Evolutionary conservation across 2,329 filamentous ascomycete species (phyloP), one percentile per base, ranked within the genome.

Genomic region (Westerdykella ornata): DNA sequence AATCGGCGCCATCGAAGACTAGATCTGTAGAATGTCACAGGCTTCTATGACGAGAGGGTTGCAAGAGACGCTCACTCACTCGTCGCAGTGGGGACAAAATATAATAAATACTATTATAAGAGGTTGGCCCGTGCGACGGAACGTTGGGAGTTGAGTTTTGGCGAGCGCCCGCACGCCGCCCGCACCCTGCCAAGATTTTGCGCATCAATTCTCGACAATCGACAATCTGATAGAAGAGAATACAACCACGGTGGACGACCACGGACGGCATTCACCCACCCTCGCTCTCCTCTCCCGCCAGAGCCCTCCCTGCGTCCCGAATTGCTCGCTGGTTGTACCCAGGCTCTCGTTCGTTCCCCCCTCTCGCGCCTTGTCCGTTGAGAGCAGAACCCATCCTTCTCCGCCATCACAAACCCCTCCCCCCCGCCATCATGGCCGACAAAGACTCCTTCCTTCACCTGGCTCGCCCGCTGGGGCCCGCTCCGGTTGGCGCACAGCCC

Each of bases 381-480:
- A 15, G 8, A n/a, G 13, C 22, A 4, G 15, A 33, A 14, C n/a
- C 30, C n/a, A 33, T 17, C 30, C 16, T 15, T 3, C 30, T 33
- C n/a, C 48, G 44, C 35, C 39, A 14, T 34, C 42, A 41, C 30
- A 30, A n/a, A 20, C 8, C 14, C 37, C 29, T 31, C 16, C 30
- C 32, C 31, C 41, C 33, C 19, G 16, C 70, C 78, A 88, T 62
- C 71, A 95, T 94, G 88, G 84, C 87, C 68, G 72, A 82, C 67
- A 76, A 80, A 60, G 85, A 90, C 68, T 84, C 85, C 52, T 97
- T 95, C 75, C 82, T 97, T 62, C 92, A 98, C 70, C 84, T 98
- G 55, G 84, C 90, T 64, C 82, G 92, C 69, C 92, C 92, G 61
- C 77, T 97, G 52, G 88, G 88, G 68, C 88, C 88, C 55, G 82